Percentiles rank a stretch among this genome's conserved stretches.
Conservation (phyloP, 1,284 basidiomycete genomes). For the Stygiomarasmius scandens region DNA sequence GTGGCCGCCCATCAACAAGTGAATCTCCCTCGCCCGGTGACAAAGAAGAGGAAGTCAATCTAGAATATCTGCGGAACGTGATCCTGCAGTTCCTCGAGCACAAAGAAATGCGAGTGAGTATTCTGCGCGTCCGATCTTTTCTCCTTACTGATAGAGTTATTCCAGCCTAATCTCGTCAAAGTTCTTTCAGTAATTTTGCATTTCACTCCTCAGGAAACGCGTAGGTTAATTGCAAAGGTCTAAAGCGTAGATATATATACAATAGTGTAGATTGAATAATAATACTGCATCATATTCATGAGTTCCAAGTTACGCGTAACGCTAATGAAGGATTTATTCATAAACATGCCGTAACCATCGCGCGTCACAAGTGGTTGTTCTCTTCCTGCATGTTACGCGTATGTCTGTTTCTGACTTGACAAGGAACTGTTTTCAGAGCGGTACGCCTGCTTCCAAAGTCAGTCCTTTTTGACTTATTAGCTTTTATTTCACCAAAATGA, state of each 20-base stretch:
- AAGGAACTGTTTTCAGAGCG: slow-evolving; percentile 70
- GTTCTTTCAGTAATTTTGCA: slow-evolving; percentile 89
- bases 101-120: slow-evolving; percentile 70
- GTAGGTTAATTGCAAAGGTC: slow-evolving; percentile 80
- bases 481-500: slow-evolving; percentile 9
- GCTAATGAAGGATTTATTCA: too few relatives aligned
- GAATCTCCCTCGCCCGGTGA: slow-evolving; percentile 37
- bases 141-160: slow-evolving; percentile 13
- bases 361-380: background rate
- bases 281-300: too few relatives aligned
- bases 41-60: slow-evolving; percentile 88
- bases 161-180: slow-evolving; percentile 83
- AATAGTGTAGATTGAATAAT: too few relatives aligned
- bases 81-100: slow-evolving; percentile 92
- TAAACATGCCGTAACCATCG: too few relatives aligned
- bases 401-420: slow-evolving; percentile 73
- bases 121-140: slow-evolving; percentile 1
- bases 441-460: slow-evolving; percentile 63
- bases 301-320: too few relatives aligned
- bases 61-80: slow-evolving; percentile 95
- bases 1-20: slow-evolving; percentile 44
- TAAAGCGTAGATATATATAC: slow-evolving; percentile 23
- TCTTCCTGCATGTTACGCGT: background rate
- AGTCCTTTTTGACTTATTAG: slow-evolving; percentile 17
- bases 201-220: slow-evolving; percentile 92